Conservation (phyloP, 495 filamentous ascomycete species). For the Aspergillus funiculosus region DNA sequence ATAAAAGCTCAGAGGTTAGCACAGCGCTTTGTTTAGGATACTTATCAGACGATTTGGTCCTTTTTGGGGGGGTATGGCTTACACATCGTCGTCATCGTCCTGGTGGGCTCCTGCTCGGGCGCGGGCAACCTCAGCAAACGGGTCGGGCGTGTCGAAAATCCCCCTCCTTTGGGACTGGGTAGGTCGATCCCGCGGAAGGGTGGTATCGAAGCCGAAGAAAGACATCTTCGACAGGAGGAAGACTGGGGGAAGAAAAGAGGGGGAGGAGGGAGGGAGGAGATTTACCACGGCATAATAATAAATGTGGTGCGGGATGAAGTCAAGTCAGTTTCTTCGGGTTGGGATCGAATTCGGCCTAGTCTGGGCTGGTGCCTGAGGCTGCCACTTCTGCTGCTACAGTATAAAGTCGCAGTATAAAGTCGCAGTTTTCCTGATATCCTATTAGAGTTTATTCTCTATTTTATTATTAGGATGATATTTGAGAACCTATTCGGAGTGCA, state of each 20-base stretch:
- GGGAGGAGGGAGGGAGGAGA: conserved; percentile 18
- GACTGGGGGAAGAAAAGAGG: conserved; percentile 17
- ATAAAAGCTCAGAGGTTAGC: conserved; percentile 8
- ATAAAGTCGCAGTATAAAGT: not conserved
- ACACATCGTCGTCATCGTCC: conserved; percentile 67
- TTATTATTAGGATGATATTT: too few relatives aligned
- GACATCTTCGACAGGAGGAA: conserved; percentile 49
- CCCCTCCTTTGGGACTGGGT: conserved; percentile 55
- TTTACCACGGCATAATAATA: conserved; percentile 21
- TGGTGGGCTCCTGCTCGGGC: conserved; percentile 32
- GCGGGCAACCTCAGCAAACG: conserved; percentile 75
- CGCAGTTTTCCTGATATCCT: too few relatives aligned
- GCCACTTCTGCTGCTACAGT: not conserved
- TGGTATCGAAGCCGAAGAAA: conserved; percentile 82
- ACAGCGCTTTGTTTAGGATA: not conserved
- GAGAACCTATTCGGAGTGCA: too few relatives aligned
- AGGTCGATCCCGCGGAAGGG: conserved; percentile 54
- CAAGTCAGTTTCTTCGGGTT: conserved; percentile 12
- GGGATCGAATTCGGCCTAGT: conserved; percentile 21
- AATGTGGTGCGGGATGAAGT: conserved; percentile 30
- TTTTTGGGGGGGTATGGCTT: conserved; percentile 37
- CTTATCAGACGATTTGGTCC: not conserved
- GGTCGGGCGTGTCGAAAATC: conserved; percentile 79
- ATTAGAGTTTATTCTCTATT: too few relatives aligned
- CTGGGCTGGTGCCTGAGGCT: conserved; percentile 16